These are phyloP conservation scores for Cephaloascus albidus DNA, from an alignment of 805 yeast species.

Conservation along the genomic window DNA sequence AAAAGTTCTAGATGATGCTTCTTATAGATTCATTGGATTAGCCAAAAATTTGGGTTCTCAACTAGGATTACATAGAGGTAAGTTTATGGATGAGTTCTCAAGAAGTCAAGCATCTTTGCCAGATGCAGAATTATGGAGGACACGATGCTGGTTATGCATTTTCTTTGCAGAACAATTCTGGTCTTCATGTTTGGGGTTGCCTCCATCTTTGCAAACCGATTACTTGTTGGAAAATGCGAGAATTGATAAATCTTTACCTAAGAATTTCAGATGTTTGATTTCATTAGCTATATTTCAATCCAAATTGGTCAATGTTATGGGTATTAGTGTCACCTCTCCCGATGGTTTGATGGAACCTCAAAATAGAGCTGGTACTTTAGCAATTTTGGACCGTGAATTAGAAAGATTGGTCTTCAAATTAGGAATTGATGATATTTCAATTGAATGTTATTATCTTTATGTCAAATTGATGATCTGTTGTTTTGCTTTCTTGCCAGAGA, in stretches of 20 bases:
- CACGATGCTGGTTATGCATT: constrained; percentile 85
- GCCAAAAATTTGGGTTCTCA: constrained; percentile 82
- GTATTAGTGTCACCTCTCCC: constrained; percentile 72
- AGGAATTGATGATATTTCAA: constrained; percentile 54
- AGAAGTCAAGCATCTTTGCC: constrained; percentile 83
- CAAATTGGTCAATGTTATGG: constrained; percentile 77
- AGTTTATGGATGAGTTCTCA: constrained; percentile 82
- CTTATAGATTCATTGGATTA: constrained; percentile 79
- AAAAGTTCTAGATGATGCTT: constrained; percentile 85
- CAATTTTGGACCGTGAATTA: constrained; percentile 71
- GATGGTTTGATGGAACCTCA: constrained; percentile 85
- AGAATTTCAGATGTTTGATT: constrained; percentile 61
- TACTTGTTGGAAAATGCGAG: constrained; percentile 74
- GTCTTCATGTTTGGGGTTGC: constrained; percentile 81
- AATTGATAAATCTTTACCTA: constrained; percentile 55
- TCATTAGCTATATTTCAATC: constrained; percentile 76
- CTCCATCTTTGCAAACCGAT: constrained; percentile 80
- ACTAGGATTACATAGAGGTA: constrained; percentile 85
- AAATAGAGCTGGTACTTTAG: constrained; percentile 70
- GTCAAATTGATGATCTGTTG: constrained; percentile 76
- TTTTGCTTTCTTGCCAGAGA: constrained; percentile 85
- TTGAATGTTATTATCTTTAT: constrained; percentile 73
- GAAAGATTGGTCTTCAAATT: constrained; percentile 61
- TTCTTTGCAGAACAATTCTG: constrained; percentile 86
- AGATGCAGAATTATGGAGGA: constrained; percentile 90